Percentiles rank a stretch among this genome's conserved stretches.
phyloP scores from a whole-genome alignment of 1,284 basidiomycete genomes.

The Sanghuangporus sanghuang region DNA sequence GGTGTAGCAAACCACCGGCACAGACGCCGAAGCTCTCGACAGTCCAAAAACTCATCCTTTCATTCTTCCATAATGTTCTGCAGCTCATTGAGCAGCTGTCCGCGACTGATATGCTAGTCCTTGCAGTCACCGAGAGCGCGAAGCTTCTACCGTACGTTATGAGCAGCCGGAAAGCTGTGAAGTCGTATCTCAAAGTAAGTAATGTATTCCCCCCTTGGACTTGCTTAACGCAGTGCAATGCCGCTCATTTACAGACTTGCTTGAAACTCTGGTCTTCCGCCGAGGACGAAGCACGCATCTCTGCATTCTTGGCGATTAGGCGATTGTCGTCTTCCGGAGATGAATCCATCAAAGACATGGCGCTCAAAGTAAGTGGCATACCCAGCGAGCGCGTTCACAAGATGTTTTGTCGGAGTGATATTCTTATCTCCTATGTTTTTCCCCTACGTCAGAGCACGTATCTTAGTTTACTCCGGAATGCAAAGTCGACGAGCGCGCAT shows the following conservation, averaged over 20 bases:
- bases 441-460: constrained; percentile 66
- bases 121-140: constrained; percentile 77
- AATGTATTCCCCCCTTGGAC: background rate
- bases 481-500: constrained; percentile 80
- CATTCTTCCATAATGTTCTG: constrained; percentile 83
- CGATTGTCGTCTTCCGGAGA: constrained; percentile 79
- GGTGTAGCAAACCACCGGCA: constrained; percentile 64
- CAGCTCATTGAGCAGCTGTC: constrained; percentile 78
- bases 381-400: background rate
- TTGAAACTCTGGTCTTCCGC: constrained; percentile 80
- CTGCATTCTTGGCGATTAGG: constrained; percentile 84
- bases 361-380: constrained; percentile 64
- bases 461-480: constrained; percentile 76
- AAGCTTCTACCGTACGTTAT: constrained; percentile 86
- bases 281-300: constrained; percentile 80
- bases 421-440: constrained; percentile 7
- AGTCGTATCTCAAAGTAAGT: constrained; percentile 78
- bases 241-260: constrained; percentile 52
- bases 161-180: constrained; percentile 78
- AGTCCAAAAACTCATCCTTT: constrained; percentile 86
- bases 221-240: background rate
- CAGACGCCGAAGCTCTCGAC: constrained; percentile 72
- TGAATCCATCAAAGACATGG: constrained; percentile 77
- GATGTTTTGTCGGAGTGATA: background rate
- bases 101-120: constrained; percentile 59